These are phyloP conservation scores for Kodamaea plutei DNA, from an alignment of 1,139 yeast genomes.

Conservation along the genomic window DNA sequence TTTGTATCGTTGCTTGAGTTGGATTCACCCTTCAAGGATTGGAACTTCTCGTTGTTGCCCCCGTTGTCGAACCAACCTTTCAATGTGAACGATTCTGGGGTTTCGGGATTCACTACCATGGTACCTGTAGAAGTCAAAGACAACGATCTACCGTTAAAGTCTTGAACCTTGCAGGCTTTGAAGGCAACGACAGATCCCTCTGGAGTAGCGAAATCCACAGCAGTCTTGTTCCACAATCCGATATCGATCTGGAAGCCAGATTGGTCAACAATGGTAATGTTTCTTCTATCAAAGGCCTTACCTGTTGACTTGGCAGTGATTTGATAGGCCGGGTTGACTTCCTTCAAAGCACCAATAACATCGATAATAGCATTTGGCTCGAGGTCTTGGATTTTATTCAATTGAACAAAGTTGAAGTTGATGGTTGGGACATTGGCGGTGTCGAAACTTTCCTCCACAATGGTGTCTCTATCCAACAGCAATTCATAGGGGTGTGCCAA, in stretches of 20 bases:
- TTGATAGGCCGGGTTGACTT: conserved; percentile 69
- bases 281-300: conserved; percentile 88
- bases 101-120: conserved; percentile 76
- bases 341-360: conserved; percentile 80
- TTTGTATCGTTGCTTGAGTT: conserved; percentile 32
- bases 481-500: conserved; percentile 88
- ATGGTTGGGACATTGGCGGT: conserved; percentile 68
- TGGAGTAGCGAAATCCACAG: conserved; percentile 68
- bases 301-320: conserved; percentile 92
- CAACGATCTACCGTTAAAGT: conserved; percentile 82
- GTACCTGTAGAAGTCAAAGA: conserved; percentile 80
- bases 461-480: conserved; percentile 73
- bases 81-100: conserved; percentile 78
- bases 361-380: conserved; percentile 77
- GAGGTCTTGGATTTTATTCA: conserved; percentile 59
- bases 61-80: conserved; percentile 94
- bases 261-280: conserved; percentile 80
- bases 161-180: conserved; percentile 86
- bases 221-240: conserved; percentile 89
- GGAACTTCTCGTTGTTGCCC: conserved; percentile 62
- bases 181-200: conserved; percentile 87
- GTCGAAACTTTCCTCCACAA: conserved; percentile 69
- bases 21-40: conserved; percentile 49
- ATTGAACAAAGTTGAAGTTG: conserved; percentile 69
- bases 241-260: conserved; percentile 70